Evolutionary conservation across 306 rosid species (phyloP).

Genomic region (Casuarina glauca): DNA sequence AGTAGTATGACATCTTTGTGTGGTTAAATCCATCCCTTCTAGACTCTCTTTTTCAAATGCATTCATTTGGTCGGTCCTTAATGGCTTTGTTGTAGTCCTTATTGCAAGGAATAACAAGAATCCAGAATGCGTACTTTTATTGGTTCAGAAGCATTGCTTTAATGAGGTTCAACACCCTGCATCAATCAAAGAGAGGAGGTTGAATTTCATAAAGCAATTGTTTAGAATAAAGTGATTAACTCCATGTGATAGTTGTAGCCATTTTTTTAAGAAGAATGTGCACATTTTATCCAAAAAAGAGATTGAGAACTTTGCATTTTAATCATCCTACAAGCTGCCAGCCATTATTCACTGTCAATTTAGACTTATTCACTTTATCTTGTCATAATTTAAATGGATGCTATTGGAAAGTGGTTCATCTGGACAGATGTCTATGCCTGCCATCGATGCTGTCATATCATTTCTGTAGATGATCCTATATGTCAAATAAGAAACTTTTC

Average conservation of each 20-base stretch:
- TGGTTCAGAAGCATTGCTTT: not conserved
- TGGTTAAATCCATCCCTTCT: not conserved
- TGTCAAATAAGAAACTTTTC: not conserved
- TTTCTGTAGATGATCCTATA: not conserved
- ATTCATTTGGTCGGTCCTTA: not conserved
- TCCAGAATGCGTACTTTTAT: not conserved
- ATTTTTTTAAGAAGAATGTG: slow-evolving; percentile 17
- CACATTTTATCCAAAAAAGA: not conserved
- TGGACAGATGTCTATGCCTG: not conserved
- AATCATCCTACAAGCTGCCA: slow-evolving; percentile 12
- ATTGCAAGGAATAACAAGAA: too few relatives aligned
- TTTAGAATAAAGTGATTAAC: not conserved
- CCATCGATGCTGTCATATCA: not conserved
- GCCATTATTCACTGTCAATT: slow-evolving; percentile 12
- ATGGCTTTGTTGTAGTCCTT: not conserved
- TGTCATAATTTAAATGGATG: not conserved
- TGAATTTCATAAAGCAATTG: not conserved
- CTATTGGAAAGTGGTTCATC: not conserved
- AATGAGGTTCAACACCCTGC: not conserved
- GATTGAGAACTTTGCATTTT: slow-evolving; percentile 15
- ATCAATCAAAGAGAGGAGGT: not conserved
- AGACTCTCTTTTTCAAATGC: not conserved
- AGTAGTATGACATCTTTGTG: not conserved
- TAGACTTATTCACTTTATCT: not conserved
- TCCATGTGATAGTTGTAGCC: not conserved